Conservation (phyloP, 371 early-diverging fungal genomes). For the Mortierella sp. region DNA sequence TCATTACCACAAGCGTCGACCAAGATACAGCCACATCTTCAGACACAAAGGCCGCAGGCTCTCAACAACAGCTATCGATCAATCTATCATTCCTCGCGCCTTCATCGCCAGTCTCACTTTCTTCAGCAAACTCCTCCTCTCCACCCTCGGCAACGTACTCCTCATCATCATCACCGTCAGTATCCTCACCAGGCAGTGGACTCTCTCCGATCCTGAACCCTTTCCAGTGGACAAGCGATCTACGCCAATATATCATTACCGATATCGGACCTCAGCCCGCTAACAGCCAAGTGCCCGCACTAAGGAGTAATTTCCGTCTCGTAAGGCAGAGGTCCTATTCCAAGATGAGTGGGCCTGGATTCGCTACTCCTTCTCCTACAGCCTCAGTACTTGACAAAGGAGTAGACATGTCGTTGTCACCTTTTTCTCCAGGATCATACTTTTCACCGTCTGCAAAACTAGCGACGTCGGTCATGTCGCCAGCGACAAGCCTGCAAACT, state of each 20-base stretch:
- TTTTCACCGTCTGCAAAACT: not conserved
- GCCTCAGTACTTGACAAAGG: not conserved
- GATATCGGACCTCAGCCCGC: constrained; percentile 54
- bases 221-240: constrained; percentile 39
- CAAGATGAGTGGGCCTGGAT: constrained; percentile 28
- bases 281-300: constrained; percentile 32
- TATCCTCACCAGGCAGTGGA: constrained; percentile 23
- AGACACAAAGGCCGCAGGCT: not conserved
- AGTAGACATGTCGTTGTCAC: not conserved
- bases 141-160: constrained; percentile 29
- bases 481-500: not conserved
- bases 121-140: constrained; percentile 18
- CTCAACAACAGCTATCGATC: constrained; percentile 31
- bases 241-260: constrained; percentile 50
- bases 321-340: constrained; percentile 33
- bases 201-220: constrained; percentile 30
- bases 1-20: constrained; percentile 6
- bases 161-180: constrained; percentile 30
- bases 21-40: not conserved
- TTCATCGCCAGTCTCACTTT: constrained; percentile 6
- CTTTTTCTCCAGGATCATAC: not conserved
- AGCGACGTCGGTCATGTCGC: no score
- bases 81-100: constrained; percentile 32
- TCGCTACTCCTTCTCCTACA: constrained; percentile 1
- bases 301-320: constrained; percentile 12